These are phyloP conservation scores for Trametes gibbosa DNA, from an alignment of 768 basidiomycete species.

Conservation along the genomic window DNA sequence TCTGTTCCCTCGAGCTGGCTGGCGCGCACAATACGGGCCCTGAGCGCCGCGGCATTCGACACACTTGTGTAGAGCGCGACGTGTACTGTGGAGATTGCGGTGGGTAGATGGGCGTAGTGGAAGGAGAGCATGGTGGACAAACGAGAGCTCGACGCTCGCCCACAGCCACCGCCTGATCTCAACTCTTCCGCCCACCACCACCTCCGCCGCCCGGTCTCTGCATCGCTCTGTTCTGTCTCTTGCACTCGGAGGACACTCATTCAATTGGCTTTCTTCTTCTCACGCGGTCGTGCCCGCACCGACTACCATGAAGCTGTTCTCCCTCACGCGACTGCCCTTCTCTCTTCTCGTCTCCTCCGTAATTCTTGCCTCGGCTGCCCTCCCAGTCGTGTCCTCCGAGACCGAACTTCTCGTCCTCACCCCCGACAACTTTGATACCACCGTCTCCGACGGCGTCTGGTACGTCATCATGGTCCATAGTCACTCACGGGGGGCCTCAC, in stretches of 20 bases:
- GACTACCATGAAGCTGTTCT: constrained; percentile 9
- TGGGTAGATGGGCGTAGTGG: constrained; percentile 51
- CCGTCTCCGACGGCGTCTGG: constrained; percentile 61
- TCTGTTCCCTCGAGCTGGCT: constrained; percentile 53
- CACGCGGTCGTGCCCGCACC: neutral
- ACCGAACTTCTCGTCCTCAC: constrained; percentile 42
- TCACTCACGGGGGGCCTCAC: neutral
- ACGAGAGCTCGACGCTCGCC: no score
- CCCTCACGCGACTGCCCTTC: constrained; percentile 22
- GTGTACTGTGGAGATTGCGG: constrained; percentile 43
- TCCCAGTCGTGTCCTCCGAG: constrained; percentile 26
- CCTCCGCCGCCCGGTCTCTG: neutral
- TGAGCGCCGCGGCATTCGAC: constrained; percentile 56
- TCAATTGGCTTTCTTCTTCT: neutral
- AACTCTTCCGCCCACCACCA: neutral
- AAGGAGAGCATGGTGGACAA: constrained; percentile 64
- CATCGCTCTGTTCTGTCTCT: neutral
- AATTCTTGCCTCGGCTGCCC: constrained; percentile 22
- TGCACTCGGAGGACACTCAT: neutral
- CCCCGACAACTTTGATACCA: constrained; percentile 55
- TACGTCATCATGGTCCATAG: constrained; percentile 22
- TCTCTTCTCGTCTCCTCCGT: constrained; percentile 26
- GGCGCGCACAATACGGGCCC: constrained; percentile 68
- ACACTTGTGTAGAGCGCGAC: constrained; percentile 68
- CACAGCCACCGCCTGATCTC: neutral